A percentile compares a stretch with the other conserved stretches of the same genome.
phyloP scores from a whole-genome alignment of 495 filamentous ascomycete genomes.

The Penicillium malachiteum region DNA sequence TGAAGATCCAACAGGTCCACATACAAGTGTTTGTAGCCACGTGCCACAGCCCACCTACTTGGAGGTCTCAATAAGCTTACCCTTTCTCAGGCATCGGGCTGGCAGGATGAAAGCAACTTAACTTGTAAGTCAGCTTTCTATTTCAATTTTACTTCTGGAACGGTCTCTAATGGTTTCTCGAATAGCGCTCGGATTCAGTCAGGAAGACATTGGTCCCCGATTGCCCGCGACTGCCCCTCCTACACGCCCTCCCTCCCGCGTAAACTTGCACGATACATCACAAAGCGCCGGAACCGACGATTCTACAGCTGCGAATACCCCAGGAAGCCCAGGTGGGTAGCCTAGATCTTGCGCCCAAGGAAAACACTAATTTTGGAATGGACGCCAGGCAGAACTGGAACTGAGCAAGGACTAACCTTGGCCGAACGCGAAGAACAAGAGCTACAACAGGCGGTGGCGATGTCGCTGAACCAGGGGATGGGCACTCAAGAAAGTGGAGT shows the following conservation, averaged over 20 bases:
- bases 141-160: background rate
- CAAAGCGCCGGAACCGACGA: constrained; percentile 12
- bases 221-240: constrained; percentile 51
- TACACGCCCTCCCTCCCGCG: constrained; percentile 68
- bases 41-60: background rate
- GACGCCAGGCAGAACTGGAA: constrained; percentile 29
- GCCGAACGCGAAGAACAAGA: constrained; percentile 58
- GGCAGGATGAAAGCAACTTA: constrained; percentile 23
- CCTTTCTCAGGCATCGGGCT: constrained; percentile 15
- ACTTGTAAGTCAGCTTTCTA: constrained; percentile 10
- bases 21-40: constrained; percentile 24
- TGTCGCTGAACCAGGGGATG: constrained; percentile 48
- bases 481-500: constrained; percentile 60
- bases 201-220: constrained; percentile 48
- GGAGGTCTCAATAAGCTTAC: constrained; percentile 9
- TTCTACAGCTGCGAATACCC: constrained; percentile 9
- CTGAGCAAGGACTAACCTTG: constrained; percentile 43
- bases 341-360: background rate
- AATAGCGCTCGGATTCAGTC: constrained; percentile 57
- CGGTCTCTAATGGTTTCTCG: background rate
- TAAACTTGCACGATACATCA: constrained; percentile 45
- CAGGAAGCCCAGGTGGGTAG: constrained; percentile 24
- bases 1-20: constrained; percentile 46
- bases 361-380: background rate
- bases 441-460: constrained; percentile 56